Evolutionary conservation across 768 basidiomycete species (phyloP).

Genomic region (Boletus insuetus): DNA sequence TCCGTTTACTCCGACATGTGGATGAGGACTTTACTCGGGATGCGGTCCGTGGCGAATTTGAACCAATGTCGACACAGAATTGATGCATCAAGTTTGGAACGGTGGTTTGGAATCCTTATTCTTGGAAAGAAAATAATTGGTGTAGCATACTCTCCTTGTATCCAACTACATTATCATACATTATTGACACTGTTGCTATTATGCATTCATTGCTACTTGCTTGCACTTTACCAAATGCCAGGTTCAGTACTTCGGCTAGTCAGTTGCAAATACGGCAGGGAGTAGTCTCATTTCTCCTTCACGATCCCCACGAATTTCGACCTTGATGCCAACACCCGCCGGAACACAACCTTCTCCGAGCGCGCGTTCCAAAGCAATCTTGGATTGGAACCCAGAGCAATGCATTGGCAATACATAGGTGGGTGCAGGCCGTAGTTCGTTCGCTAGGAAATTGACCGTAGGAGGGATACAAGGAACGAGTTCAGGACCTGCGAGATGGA

Average conservation of each 20-base stretch:
- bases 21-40: slow-evolving; percentile 39
- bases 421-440: slow-evolving; percentile 57
- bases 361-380: slow-evolving; percentile 64
- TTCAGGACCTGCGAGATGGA: slow-evolving; percentile 79
- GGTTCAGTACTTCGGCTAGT: too few relatives aligned
- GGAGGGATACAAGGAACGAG: slow-evolving; percentile 58
- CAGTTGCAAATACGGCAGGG: slow-evolving; percentile 13
- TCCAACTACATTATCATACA: neutral
- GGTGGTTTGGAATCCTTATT: neutral
- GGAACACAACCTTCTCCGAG: slow-evolving; percentile 78
- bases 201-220: too few relatives aligned
- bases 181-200: too few relatives aligned
- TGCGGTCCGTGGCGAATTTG: slow-evolving; percentile 19
- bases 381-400: slow-evolving; percentile 77
- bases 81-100: neutral
- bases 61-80: neutral
- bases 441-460: slow-evolving; percentile 69
- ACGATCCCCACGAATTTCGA: slow-evolving; percentile 52
- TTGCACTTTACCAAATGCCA: too few relatives aligned
- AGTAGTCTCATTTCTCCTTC: slow-evolving; percentile 36
- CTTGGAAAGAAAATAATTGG: too few relatives aligned
- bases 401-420: slow-evolving; percentile 81
- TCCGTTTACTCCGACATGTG: slow-evolving; percentile 47
- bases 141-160: neutral
- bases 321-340: slow-evolving; percentile 68